Evolutionary conservation across 148 eudicot genomes (phyloP).

Genomic region (Rhododendron griersonianum): DNA sequence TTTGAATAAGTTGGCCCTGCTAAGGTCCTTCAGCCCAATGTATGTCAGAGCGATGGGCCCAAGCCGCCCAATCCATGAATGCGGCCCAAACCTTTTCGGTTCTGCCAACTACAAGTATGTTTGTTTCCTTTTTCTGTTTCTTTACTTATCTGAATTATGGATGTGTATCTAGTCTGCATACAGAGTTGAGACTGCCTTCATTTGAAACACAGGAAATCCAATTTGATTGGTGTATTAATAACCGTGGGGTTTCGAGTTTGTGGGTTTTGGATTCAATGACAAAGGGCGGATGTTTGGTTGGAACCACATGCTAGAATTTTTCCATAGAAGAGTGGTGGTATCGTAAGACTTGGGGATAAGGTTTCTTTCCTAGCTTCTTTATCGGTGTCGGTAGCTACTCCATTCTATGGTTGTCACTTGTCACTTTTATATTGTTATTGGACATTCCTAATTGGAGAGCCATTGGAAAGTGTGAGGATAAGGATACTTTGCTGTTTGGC

Average conservation of each 20-base stretch:
- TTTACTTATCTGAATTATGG: background rate
- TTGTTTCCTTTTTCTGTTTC: background rate
- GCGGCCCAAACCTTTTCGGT: background rate
- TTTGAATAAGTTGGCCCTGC: background rate
- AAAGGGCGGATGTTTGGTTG: background rate
- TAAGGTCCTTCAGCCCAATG: background rate
- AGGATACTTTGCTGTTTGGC: background rate
- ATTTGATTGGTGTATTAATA: background rate
- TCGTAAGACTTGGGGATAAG: no score
- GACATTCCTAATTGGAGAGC: background rate
- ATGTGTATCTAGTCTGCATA: background rate
- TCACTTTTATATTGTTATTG: background rate
- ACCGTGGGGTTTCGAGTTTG: background rate
- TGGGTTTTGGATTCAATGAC: background rate
- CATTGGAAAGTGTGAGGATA: background rate
- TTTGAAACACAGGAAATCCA: background rate
- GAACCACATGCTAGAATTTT: no score
- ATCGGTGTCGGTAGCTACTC: background rate
- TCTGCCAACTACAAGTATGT: background rate
- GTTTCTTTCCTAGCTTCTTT: background rate
- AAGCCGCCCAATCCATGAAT: background rate
- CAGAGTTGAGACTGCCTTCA: background rate
- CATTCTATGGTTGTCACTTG: background rate
- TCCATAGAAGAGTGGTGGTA: no score
- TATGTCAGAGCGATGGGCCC: background rate